Percentiles rank a stretch among this genome's conserved stretches.
These are phyloP conservation scores for Malassezia pachydermatis DNA, from an alignment of 1,284 basidiomycete genomes.

Conservation along the genomic window DNA sequence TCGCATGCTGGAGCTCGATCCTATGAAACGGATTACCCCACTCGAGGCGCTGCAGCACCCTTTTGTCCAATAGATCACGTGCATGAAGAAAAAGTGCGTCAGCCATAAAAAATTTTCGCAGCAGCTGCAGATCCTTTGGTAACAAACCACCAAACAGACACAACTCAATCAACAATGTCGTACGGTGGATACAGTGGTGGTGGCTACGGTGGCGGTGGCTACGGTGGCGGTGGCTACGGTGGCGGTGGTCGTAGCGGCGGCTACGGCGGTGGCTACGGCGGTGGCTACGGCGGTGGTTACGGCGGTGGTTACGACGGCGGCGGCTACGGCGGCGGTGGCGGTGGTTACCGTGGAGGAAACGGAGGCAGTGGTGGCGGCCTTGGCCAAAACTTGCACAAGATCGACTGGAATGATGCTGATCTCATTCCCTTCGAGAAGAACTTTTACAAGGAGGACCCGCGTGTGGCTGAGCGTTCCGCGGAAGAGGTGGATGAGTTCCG, in stretches of 20 bases:
- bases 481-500: conserved; percentile 81
- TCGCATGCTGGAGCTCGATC: conserved; percentile 82
- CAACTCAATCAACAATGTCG: conserved; percentile 21
- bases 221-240: conserved; percentile 9
- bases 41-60: conserved; percentile 78
- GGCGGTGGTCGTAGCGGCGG: conserved; percentile 21
- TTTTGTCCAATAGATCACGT: conserved; percentile 53
- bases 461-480: conserved; percentile 67
- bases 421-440: conserved; percentile 69
- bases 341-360: conserved; percentile 34
- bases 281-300: conserved; percentile 49
- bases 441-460: conserved; percentile 90
- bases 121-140: not conserved
- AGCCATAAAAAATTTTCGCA: not conserved
- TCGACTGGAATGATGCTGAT: conserved; percentile 68
- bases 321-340: conserved; percentile 23
- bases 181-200: conserved; percentile 25
- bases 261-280: conserved; percentile 27
- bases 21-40: conserved; percentile 70
- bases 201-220: conserved; percentile 23
- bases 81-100: not conserved
- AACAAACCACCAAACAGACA: not conserved
- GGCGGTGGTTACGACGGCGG: conserved; percentile 34
- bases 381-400: conserved; percentile 68
- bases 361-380: conserved; percentile 74